Conservation (phyloP, 306 rosid genomes). For the Phaseolus lunatus region DNA sequence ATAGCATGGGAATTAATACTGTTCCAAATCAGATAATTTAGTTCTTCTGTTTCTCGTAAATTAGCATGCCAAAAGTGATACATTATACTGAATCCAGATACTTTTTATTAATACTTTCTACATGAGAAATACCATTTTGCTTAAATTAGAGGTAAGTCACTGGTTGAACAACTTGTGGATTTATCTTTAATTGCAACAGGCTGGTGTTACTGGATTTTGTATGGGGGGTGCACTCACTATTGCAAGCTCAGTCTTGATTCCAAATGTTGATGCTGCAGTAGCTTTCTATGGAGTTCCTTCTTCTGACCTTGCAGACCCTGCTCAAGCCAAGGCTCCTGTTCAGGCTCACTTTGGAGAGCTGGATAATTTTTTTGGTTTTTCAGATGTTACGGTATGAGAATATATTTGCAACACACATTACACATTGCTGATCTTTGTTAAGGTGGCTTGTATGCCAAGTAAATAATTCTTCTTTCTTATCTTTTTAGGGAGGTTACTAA, state of each 20-base stretch:
- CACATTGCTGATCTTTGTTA: background rate
- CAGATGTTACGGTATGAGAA: constrained; percentile 81
- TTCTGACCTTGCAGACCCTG: constrained; percentile 91
- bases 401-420: constrained; percentile 12
- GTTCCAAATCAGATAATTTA: constrained; percentile 11
- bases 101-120: background rate
- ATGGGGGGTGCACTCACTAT: constrained; percentile 99
- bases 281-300: constrained; percentile 94
- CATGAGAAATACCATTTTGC: constrained; percentile 8
- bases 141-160: background rate
- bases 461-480: background rate
- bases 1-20: background rate
- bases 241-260: constrained; percentile 92
- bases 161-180: constrained; percentile 25
- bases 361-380: constrained; percentile 85
- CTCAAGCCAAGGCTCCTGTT: constrained; percentile 84
- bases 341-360: constrained; percentile 99
- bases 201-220: constrained; percentile 95
- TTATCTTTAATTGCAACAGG: constrained; percentile 56
- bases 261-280: constrained; percentile 86
- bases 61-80: background rate
- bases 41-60: constrained; percentile 5
- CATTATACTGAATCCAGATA: background rate
- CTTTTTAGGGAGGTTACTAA: too few species aligned
- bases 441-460: background rate